Evolutionary conservation across 352 stramenopile species (phyloP).

Genomic region (Phytophthora kernoviae): DNA sequence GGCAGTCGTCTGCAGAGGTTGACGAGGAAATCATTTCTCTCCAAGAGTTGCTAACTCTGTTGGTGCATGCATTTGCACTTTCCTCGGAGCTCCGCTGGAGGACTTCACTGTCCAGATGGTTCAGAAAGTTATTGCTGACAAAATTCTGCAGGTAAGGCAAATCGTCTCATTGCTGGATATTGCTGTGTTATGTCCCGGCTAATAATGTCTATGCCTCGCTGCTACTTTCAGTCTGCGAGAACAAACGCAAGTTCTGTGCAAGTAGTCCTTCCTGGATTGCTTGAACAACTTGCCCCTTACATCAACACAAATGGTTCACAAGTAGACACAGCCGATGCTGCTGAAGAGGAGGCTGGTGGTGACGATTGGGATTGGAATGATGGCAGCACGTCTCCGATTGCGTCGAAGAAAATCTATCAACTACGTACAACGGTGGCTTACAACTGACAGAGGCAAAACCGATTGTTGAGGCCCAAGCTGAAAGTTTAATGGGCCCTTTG

Average conservation of each 20-base stretch:
- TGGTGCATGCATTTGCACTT: constrained; percentile 70
- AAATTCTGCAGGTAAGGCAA: constrained; percentile 48
- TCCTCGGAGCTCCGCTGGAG: constrained; percentile 51
- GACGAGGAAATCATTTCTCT: constrained; percentile 37
- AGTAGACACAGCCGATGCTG: not conserved
- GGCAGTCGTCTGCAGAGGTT: constrained; percentile 36
- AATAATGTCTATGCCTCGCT: not conserved
- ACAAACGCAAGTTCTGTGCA: constrained; percentile 27
- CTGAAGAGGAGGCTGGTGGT: constrained; percentile 30
- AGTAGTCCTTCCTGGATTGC: constrained; percentile 39
- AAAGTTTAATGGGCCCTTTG: constrained; percentile 44
- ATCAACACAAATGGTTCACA: constrained; percentile 12
- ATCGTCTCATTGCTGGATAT: not conserved
- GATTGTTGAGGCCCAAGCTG: constrained; percentile 49
- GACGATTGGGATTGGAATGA: constrained; percentile 81
- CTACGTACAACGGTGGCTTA: constrained; percentile 21
- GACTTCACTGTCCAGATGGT: constrained; percentile 79
- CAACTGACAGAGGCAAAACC: constrained; percentile 33
- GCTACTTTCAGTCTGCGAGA: constrained; percentile 26
- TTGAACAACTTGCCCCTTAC: constrained; percentile 35
- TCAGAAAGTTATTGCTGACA: constrained; percentile 52
- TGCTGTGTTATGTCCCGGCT: not conserved
- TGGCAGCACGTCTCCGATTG: constrained; percentile 18
- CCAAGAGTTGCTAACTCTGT: constrained; percentile 54
- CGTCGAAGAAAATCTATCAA: constrained; percentile 4